These are phyloP conservation scores for Eucalyptus pauciflora DNA, from an alignment of 345 rosid genomes.

Conservation along the genomic window DNA sequence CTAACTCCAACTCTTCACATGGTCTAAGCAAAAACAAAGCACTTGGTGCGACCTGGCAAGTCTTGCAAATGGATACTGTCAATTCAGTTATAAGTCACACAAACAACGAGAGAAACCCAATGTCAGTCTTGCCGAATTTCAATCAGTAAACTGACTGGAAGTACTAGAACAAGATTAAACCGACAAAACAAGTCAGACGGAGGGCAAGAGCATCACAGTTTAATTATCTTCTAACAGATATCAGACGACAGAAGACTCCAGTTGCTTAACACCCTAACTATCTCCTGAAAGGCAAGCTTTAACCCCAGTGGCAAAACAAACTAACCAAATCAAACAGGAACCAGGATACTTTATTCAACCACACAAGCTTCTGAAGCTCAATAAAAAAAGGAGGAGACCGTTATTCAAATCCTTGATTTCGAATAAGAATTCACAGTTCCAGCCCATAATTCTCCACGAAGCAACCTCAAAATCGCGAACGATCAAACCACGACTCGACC, in stretches of 20 bases:
- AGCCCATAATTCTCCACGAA: neutral
- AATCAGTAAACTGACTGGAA: neutral
- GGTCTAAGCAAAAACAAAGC: neutral
- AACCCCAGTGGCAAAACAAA: neutral
- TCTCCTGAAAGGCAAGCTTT: neutral
- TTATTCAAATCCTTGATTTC: neutral
- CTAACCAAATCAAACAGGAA: neutral
- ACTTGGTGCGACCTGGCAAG: neutral
- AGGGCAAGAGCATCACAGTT: neutral
- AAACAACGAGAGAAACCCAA: neutral
- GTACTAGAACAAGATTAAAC: neutral
- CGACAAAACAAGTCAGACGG: neutral
- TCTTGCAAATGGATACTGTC: neutral
- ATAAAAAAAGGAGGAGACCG: neutral
- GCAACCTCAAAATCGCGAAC: neutral
- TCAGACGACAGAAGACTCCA: neutral
- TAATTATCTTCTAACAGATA: neutral
- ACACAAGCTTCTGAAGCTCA: neutral
- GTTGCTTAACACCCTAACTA: neutral
- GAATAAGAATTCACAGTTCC: neutral
- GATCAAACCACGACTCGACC: neutral
- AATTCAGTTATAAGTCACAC: neutral
- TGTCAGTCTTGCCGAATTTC: neutral
- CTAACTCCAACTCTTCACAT: neutral
- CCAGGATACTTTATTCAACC: neutral